Base-by-base conservation (phyloP, 1,139 yeast species). In the Kluyveromyces sp. region DNA sequence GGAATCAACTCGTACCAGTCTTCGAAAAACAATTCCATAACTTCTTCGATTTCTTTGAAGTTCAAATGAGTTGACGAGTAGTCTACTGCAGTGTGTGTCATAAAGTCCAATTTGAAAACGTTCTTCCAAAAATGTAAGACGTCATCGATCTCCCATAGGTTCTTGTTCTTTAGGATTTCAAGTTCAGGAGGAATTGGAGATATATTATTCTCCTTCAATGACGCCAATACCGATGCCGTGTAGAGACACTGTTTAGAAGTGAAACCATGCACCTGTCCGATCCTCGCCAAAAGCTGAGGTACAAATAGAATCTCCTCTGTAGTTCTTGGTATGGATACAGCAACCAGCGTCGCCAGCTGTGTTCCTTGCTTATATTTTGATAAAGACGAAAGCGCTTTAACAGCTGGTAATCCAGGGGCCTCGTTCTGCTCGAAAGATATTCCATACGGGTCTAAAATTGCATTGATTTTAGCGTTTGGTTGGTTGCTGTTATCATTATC, bases 381-480 rank as follows among this genome's bases (percentile, higher is more conserved):
- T 37, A 85, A 77, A 2, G 64, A 55, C 4, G 65, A 60, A 26
- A 67, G 47, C 0, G 70, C 69, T 42, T 65, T 57, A 2, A 87
- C 87, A 2, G 89, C 89, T 2, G 84, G 83, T 2, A 87, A 78
- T 3, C 87, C 89, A 0, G 92, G 89, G 0, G 89, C 89, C 42
- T 83, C 86, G 33, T 69, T 69, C 42, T 75, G 77, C 53, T 78
- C 82, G 48, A 77, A 73, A 2, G 63, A 57, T 1, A 55, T 53
- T 4, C 54, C 49, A 3, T 57, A 57, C 9, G 61, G 61, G 31
- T 56, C 62, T 3, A 34, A 9, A 3, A 15, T 20, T 3, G 15
- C 17, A 13, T 31, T 16, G 13, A 8, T 20, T 29, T 18, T 35
- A 22, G 26, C 6, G 13, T 15, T 30, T 6, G 6, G 33, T 26